Percentiles rank a stretch among this genome's conserved stretches.
phyloP scores from a whole-genome alignment of 1,284 basidiomycete genomes.

The Gymnopus androsaceus region DNA sequence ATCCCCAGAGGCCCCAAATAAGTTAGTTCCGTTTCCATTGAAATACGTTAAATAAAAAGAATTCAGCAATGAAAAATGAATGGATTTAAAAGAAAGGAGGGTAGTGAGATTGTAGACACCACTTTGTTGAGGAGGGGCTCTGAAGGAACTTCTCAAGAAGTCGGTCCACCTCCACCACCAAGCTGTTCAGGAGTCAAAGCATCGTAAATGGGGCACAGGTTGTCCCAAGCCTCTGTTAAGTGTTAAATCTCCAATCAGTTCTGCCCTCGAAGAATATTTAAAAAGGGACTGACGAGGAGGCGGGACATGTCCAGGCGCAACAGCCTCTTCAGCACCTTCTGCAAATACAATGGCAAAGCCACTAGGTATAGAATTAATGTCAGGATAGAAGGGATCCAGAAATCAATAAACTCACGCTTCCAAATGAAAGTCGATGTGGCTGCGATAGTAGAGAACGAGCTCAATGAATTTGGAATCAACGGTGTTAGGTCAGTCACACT shows the following conservation, averaged over 20 bases:
- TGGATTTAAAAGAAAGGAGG: too few relatives aligned
- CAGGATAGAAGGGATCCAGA: conserved; percentile 4
- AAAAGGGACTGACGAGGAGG: conserved; percentile 7
- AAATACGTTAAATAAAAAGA: too few relatives aligned
- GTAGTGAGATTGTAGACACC: too few relatives aligned
- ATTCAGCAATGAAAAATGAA: too few relatives aligned
- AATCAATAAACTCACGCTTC: conserved; percentile 31
- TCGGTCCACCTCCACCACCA: too few relatives aligned
- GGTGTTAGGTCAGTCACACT: neutral
- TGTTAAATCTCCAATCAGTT: neutral
- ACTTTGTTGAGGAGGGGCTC: too few relatives aligned
- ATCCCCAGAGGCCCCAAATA: too few relatives aligned
- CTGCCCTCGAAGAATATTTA: neutral
- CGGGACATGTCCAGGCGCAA: neutral
- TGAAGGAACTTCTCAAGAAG: too few relatives aligned
- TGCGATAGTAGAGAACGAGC: conserved; percentile 9
- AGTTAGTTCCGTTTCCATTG: too few relatives aligned
- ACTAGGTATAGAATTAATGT: conserved; percentile 19
- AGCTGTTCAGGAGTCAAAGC: conserved; percentile 5
- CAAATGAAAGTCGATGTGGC: conserved; percentile 49
- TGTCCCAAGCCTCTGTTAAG: conserved; percentile 30
- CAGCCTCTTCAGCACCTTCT: conserved; percentile 28
- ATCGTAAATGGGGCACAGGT: conserved; percentile 35
- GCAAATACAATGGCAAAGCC: conserved; percentile 44
- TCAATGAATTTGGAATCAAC: neutral